Conservation (phyloP, 2,329 filamentous ascomycete genomes). For the Epichloe uncinata region DNA sequence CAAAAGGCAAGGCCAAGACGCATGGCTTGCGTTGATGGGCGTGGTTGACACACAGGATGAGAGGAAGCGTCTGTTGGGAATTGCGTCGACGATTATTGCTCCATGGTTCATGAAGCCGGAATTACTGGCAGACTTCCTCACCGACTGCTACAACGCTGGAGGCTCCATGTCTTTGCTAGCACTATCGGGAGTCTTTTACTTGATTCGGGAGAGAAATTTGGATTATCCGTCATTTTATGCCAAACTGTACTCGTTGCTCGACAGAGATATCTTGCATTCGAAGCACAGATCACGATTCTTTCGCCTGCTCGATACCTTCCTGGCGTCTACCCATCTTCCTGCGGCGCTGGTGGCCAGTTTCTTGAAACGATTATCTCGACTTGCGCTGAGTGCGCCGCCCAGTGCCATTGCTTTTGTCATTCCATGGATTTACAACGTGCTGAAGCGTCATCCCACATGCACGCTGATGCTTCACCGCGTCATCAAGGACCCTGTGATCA, state of each 20-base stretch:
- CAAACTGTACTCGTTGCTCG: conserved; percentile 87
- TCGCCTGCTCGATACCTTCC: conserved; percentile 78
- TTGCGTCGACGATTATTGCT: conserved; percentile 65
- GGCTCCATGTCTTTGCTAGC: conserved; percentile 80
- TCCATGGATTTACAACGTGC: conserved; percentile 89
- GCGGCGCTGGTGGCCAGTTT: conserved; percentile 87
- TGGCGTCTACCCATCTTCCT: conserved; percentile 83
- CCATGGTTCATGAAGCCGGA: conserved; percentile 86
- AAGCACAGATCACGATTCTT: conserved; percentile 92
- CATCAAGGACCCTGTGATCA: conserved; percentile 42
- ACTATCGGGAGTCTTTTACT: conserved; percentile 83
- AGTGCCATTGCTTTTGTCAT: conserved; percentile 78
- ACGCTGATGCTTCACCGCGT: conserved; percentile 93
- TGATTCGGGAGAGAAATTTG: conserved; percentile 86
- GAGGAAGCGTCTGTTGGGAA: conserved; percentile 63
- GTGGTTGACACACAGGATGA: conserved; percentile 55
- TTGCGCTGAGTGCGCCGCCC: conserved; percentile 79
- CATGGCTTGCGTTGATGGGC: conserved; percentile 70
- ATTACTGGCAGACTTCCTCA: conserved; percentile 88
- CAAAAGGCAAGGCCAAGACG: conserved; percentile 70
- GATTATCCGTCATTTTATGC: conserved; percentile 91
- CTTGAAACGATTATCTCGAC: conserved; percentile 77
- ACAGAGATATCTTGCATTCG: conserved; percentile 76
- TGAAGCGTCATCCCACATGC: conserved; percentile 78
- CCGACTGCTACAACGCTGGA: conserved; percentile 80